A percentile compares a stretch with the other conserved stretches of the same genome.
These are phyloP conservation scores for Cryptococcus floricola DNA, from an alignment of 1,284 basidiomycete species.

Conservation along the genomic window DNA sequence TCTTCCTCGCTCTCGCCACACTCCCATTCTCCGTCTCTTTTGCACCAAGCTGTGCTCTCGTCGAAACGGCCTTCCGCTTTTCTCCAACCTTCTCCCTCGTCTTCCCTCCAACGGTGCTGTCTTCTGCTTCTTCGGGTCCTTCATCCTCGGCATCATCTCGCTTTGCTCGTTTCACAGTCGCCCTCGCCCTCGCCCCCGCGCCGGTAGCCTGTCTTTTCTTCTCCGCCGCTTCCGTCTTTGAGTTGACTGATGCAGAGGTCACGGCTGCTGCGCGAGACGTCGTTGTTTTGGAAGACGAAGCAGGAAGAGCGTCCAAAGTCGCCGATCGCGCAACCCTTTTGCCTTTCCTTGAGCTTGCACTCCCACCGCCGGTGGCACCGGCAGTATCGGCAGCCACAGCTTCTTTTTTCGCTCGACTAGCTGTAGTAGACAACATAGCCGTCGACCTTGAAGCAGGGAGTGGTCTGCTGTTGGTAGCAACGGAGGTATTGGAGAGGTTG, in stretches of 20 bases:
- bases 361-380: too few species aligned
- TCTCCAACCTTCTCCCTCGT: not conserved
- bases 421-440: too few species aligned
- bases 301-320: not conserved
- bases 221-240: not conserved
- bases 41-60: not conserved
- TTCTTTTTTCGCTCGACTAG: too few species aligned
- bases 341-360: too few species aligned
- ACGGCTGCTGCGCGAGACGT: not conserved
- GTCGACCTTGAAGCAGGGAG: too few species aligned
- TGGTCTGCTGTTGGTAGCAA: too few species aligned
- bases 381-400: too few species aligned
- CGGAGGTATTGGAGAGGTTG: too few species aligned
- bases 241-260: not conserved
- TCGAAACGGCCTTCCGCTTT: not conserved
- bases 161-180: not conserved
- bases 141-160: not conserved
- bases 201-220: not conserved
- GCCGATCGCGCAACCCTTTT: too few species aligned
- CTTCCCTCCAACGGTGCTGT: not conserved
- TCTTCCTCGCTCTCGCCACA: not conserved
- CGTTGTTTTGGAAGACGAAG: not conserved
- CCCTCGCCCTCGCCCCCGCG: not conserved
- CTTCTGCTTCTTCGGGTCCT: not conserved
- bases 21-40: not conserved